phyloP scores from a whole-genome alignment of 2,329 filamentous ascomycete species.

The Pyricularia grisea region DNA sequence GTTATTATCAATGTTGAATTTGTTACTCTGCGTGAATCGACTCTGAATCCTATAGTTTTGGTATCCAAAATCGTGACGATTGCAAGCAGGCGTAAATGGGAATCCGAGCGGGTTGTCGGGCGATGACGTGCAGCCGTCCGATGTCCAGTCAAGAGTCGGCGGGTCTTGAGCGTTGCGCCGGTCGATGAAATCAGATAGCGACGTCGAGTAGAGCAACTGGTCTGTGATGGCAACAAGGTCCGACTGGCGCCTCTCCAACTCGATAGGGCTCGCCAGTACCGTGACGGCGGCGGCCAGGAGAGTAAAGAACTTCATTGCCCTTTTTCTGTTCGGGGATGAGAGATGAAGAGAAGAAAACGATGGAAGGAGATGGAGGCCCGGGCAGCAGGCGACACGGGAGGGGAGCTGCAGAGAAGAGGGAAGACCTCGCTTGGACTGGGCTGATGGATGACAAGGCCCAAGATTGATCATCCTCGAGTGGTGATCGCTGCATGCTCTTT shows the following conservation, averaged over 20 bases:
- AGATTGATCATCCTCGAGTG: not conserved
- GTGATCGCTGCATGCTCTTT: not conserved
- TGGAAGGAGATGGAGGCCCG: not conserved
- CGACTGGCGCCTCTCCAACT: not conserved
- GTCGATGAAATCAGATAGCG: constrained; percentile 30
- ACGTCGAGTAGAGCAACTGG: constrained; percentile 32
- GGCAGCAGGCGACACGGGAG: not conserved
- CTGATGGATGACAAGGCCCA: not conserved
- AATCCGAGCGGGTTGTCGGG: constrained; percentile 35
- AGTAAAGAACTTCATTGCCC: not conserved
- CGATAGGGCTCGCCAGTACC: not conserved
- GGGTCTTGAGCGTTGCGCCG: constrained; percentile 30
- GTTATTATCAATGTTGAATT: constrained; percentile 36
- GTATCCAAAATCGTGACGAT: constrained; percentile 49
- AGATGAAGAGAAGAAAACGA: not conserved
- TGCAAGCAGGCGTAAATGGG: constrained; percentile 32
- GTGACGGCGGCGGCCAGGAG: not conserved
- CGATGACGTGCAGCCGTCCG: constrained; percentile 31
- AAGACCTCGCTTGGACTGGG: not conserved
- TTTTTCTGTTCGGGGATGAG: not conserved
- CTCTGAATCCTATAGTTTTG: constrained; percentile 39
- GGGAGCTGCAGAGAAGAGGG: not conserved
- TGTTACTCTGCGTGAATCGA: constrained; percentile 32
- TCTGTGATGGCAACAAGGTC: constrained; percentile 25
- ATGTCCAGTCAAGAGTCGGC: constrained; percentile 26